Conservation (phyloP, 2,329 filamentous ascomycete species). For the Dactylellina sp. region DNA sequence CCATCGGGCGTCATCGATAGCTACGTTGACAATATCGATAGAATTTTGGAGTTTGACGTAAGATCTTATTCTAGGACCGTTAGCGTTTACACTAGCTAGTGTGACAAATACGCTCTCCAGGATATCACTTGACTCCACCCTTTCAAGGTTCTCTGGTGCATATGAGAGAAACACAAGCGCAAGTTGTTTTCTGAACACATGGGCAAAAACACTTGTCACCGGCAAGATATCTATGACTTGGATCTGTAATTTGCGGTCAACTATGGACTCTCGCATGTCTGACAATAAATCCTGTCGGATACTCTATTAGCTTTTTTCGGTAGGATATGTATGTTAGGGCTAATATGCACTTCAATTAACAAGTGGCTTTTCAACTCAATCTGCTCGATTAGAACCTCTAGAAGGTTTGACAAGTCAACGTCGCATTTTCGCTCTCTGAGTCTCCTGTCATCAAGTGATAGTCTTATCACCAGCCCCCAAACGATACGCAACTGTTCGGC, state of each 20-base stretch:
- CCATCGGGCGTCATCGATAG: conserved; percentile 73
- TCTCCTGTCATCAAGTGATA: conserved; percentile 28
- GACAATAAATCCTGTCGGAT: conserved; percentile 66
- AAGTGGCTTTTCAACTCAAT: conserved; percentile 65
- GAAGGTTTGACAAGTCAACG: conserved; percentile 3
- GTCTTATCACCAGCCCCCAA: conserved; percentile 22
- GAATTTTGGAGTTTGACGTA: conserved; percentile 76
- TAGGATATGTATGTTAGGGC: not conserved
- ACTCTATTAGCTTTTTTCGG: not conserved
- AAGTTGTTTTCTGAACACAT: conserved; percentile 75
- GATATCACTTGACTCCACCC: conserved; percentile 65
- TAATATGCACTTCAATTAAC: conserved; percentile 4
- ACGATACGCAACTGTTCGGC: conserved; percentile 9
- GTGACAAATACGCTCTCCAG: conserved; percentile 65
- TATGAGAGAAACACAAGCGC: conserved; percentile 73
- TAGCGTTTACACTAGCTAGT: conserved; percentile 68
- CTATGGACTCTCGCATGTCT: conserved; percentile 68
- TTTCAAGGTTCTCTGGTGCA: conserved; percentile 59
- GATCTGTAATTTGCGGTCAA: conserved; percentile 68
- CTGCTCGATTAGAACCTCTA: conserved; percentile 61
- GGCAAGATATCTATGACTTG: conserved; percentile 73
- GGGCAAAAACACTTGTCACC: conserved; percentile 66
- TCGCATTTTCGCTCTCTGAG: conserved; percentile 31
- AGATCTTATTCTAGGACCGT: conserved; percentile 69
- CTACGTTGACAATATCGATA: conserved; percentile 77